phyloP scores from a whole-genome alignment of 108 stramenopile genomes.

The Stephanodiscus triporus region DNA sequence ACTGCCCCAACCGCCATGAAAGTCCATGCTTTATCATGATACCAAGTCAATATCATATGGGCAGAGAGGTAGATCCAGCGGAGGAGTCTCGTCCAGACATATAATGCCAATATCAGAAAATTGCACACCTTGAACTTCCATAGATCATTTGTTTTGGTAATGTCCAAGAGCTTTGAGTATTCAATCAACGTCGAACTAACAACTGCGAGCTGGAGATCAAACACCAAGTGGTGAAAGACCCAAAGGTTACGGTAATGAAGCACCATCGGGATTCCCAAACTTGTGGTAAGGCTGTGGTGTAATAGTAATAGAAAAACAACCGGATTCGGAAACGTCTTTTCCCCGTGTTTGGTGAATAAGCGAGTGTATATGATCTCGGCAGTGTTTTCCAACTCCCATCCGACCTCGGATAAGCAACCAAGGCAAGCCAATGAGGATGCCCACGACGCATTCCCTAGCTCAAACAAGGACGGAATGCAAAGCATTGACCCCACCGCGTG shows the following conservation, averaged over 20 bases:
- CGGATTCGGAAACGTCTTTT: neutral
- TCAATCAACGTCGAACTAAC: neutral
- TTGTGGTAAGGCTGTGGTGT: conserved; percentile 11
- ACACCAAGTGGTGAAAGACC: conserved; percentile 11
- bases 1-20: conserved; percentile 7
- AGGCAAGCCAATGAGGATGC: conserved; percentile 8
- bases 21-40: conserved; percentile 19
- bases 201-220: conserved; percentile 11
- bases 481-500: conserved; percentile 30
- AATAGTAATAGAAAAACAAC: neutral
- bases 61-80: conserved; percentile 7
- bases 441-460: neutral
- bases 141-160: conserved; percentile 15
- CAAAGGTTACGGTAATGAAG: conserved; percentile 20
- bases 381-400: conserved; percentile 4
- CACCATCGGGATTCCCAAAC: conserved; percentile 20
- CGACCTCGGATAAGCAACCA: conserved; percentile 2
- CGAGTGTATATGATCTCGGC: neutral
- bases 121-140: conserved; percentile 8
- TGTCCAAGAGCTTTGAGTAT: conserved; percentile 17
- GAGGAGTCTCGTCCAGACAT: conserved; percentile 9
- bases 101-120: conserved; percentile 5
- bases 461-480: conserved; percentile 32
- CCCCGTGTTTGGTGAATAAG: conserved; percentile 20
- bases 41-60: conserved; percentile 13